These are phyloP conservation scores for Blastocladiella emersonii DNA, from an alignment of 371 early-diverging fungal genomes.

Conservation along the genomic window DNA sequence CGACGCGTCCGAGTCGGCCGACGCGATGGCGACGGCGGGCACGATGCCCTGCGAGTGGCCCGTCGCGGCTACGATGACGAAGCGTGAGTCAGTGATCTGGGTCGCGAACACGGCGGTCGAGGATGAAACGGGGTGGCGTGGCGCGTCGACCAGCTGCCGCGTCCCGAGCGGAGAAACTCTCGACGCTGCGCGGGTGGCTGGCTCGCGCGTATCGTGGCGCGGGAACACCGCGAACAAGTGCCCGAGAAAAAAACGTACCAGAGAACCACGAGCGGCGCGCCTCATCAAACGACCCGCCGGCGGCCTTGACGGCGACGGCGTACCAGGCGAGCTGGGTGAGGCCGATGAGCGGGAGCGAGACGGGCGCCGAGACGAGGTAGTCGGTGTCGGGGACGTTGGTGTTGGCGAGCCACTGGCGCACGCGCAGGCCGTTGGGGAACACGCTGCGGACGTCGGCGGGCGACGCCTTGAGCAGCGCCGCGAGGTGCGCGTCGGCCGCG, in stretches of 20 bases:
- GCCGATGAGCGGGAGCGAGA: slow-evolving; percentile 81
- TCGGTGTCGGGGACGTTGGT: slow-evolving; percentile 49
- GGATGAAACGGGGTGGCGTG: too few relatives aligned
- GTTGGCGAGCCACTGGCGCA: slow-evolving; percentile 70
- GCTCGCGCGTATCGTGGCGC: too few relatives aligned
- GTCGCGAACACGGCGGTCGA: too few relatives aligned
- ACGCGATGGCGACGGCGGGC: slow-evolving; percentile 73
- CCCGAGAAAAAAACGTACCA: slow-evolving; percentile 15
- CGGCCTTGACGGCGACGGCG: slow-evolving; percentile 54
- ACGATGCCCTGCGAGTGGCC: slow-evolving; percentile 93
- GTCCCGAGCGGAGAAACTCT: too few relatives aligned
- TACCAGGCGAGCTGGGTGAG: slow-evolving; percentile 72
- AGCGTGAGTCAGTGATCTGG: not conserved
- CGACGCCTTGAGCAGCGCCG: slow-evolving; percentile 15
- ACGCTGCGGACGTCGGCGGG: not conserved
- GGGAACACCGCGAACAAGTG: too few relatives aligned
- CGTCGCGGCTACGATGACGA: slow-evolving; percentile 54
- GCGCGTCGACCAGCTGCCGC: too few relatives aligned
- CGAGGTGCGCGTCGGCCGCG: slow-evolving; percentile 51
- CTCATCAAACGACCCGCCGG: slow-evolving; percentile 22
- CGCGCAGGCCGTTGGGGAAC: slow-evolving; percentile 67
- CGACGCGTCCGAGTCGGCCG: slow-evolving; percentile 64
- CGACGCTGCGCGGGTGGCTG: too few relatives aligned
- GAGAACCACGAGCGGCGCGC: slow-evolving; percentile 17
- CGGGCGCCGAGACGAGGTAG: slow-evolving; percentile 66